These are phyloP conservation scores for Colletotrichum sidae DNA, from an alignment of 2,329 filamentous ascomycete species.

Conservation along the genomic window DNA sequence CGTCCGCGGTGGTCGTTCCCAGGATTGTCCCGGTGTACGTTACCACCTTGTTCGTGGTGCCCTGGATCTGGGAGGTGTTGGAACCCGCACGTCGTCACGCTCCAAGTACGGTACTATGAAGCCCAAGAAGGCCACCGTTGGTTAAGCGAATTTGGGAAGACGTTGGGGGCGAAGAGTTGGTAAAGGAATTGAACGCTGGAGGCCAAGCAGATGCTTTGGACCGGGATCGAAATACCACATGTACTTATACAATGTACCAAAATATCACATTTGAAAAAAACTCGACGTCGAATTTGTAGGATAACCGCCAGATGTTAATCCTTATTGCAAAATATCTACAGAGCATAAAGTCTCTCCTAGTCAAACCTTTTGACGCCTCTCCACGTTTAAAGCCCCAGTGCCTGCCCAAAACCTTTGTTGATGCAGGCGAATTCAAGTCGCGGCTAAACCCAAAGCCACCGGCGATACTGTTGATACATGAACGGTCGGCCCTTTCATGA, in stretches of 20 bases:
- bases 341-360: constrained; percentile 32
- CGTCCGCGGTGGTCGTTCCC: constrained; percentile 90
- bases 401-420: constrained; percentile 28
- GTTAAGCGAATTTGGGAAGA: constrained; percentile 42
- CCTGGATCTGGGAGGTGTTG: constrained; percentile 93
- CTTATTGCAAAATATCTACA: constrained; percentile 33
- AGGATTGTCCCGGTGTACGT: constrained; percentile 98
- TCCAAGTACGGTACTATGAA: constrained; percentile 99
- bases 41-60: constrained; percentile 94
- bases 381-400: constrained; percentile 29
- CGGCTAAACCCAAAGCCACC: constrained; percentile 33
- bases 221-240: constrained; percentile 2
- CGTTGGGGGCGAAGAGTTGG: not conserved
- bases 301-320: constrained; percentile 19
- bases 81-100: constrained; percentile 82
- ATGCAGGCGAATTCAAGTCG: constrained; percentile 27
- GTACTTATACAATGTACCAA: constrained; percentile 30
- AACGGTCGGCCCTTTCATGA: too few relatives aligned
- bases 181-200: not conserved
- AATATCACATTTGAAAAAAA: constrained; percentile 12
- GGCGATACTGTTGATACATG: constrained; percentile 33
- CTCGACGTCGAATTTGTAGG: not conserved
- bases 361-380: constrained; percentile 37
- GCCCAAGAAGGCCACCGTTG: constrained; percentile 82
- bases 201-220: not conserved